A percentile compares a stretch with the other conserved stretches of the same genome.
Evolutionary conservation across 2,329 filamentous ascomycete species (phyloP).

Genomic region (Ophiocordyceps camponoti-floridani): DNA sequence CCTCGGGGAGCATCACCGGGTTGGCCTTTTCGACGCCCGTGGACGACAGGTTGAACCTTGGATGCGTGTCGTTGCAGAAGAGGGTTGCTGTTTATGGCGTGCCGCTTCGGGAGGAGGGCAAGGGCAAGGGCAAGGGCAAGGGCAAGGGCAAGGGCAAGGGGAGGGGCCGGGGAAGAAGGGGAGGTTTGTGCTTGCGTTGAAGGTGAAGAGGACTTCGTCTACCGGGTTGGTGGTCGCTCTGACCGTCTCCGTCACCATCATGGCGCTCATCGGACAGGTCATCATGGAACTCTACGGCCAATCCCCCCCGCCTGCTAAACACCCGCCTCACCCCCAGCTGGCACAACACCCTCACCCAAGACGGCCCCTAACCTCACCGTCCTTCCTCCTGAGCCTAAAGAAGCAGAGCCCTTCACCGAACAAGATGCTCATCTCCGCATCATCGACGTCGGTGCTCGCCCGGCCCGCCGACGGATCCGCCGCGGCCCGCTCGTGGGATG

Average conservation of each 20-base stretch:
- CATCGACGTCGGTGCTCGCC: no score
- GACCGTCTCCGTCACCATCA: constrained; percentile 31
- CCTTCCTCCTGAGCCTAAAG: no score
- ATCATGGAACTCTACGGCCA: constrained; percentile 45
- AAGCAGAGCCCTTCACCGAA: no score
- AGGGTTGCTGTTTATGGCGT: constrained; percentile 66
- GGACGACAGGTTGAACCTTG: constrained; percentile 45
- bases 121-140: no score
- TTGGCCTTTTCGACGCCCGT: constrained; percentile 42
- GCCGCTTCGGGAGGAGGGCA: constrained; percentile 40
- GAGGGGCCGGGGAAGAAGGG: no score
- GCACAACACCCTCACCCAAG: no score
- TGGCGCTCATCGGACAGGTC: constrained; percentile 44
- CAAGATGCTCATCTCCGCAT: not conserved
- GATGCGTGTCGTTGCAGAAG: constrained; percentile 66
- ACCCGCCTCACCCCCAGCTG: constrained; percentile 18
- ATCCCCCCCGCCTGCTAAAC: constrained; percentile 30
- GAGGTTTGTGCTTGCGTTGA: no score
- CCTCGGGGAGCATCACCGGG: constrained; percentile 41
- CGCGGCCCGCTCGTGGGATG: constrained; percentile 55
- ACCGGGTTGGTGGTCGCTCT: constrained; percentile 39
- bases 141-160: no score
- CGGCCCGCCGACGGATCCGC: constrained; percentile 32
- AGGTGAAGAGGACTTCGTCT: constrained; percentile 52
- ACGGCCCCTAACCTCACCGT: no score